These are phyloP conservation scores for Dictyostelium firmibasis DNA, from an alignment of 78 protist species.

Conservation along the genomic window DNA sequence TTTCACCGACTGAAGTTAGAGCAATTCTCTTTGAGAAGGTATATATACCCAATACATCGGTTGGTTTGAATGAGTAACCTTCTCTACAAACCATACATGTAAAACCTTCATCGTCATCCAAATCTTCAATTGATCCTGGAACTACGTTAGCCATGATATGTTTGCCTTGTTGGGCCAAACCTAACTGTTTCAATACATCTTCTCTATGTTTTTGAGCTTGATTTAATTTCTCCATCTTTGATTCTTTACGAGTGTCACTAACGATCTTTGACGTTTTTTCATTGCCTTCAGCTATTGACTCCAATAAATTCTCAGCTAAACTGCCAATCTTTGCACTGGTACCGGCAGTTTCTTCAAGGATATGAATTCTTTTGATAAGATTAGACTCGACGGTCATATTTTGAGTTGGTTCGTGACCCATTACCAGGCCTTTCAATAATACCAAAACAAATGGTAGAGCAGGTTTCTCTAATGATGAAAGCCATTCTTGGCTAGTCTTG, in stretches of 20 bases:
- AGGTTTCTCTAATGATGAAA: constrained; percentile 51
- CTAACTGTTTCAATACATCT: constrained; percentile 60
- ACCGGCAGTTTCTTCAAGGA: constrained; percentile 67
- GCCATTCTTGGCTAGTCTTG: constrained; percentile 54
- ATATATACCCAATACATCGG: constrained; percentile 88
- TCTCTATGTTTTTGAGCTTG: constrained; percentile 83
- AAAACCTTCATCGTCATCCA: constrained; percentile 86
- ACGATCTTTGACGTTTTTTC: constrained; percentile 16
- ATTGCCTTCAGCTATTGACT: constrained; percentile 35
- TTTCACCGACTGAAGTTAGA: background rate
- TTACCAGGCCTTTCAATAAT: constrained; percentile 66
- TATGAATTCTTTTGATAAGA: constrained; percentile 60
- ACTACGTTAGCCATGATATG: constrained; percentile 4
- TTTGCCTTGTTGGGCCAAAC: constrained; percentile 47
- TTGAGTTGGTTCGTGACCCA: constrained; percentile 79
- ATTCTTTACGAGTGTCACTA: constrained; percentile 33
- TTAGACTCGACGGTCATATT: background rate
- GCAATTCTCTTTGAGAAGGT: constrained; percentile 46
- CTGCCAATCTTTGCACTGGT: constrained; percentile 68
- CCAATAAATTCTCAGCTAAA: constrained; percentile 81
- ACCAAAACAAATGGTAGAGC: constrained; percentile 85
- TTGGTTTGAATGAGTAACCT: constrained; percentile 77
- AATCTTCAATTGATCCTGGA: constrained; percentile 62
- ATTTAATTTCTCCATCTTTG: constrained; percentile 42
- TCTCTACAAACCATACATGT: constrained; percentile 92